These are phyloP conservation scores for Pseudoturritis turrita DNA, from an alignment of 345 rosid species.

Conservation along the genomic window DNA sequence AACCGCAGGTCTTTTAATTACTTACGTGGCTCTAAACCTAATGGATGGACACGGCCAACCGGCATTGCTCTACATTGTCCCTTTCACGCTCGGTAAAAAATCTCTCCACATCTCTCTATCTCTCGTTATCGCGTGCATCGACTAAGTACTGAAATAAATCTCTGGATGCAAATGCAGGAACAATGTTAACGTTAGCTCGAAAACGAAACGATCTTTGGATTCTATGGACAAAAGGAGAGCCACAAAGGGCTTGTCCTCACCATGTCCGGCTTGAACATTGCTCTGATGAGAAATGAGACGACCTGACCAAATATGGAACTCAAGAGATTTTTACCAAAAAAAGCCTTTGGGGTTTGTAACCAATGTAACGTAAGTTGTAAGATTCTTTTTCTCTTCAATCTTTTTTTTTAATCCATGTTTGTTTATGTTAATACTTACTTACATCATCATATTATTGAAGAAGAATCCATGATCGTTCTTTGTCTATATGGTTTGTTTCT, in stretches of 20 bases:
- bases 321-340: background rate
- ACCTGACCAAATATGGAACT: conserved; percentile 9
- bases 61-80: conserved; percentile 88
- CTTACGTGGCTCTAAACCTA: conserved; percentile 85
- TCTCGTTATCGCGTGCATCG: background rate
- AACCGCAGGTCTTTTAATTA: conserved; percentile 79
- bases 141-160: background rate
- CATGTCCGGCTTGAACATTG: conserved; percentile 46
- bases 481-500: conserved; percentile 25
- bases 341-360: conserved; percentile 19
- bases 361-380: conserved; percentile 25
- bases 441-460: conserved; percentile 7
- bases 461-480: conserved; percentile 7
- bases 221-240: conserved; percentile 84
- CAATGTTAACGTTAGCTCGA: conserved; percentile 59
- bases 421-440: background rate
- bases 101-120: background rate
- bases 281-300: conserved; percentile 18
- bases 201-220: conserved; percentile 68
- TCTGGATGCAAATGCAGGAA: conserved; percentile 44
- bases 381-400: background rate
- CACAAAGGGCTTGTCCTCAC: conserved; percentile 63
- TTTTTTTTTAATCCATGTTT: background rate
- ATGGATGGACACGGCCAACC: conserved; percentile 99
- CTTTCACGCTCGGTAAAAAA: conserved; percentile 78